Conservation (phyloP, 225 moss, liverwort and hornwort species). For the Polytrichum formosum region DNA sequence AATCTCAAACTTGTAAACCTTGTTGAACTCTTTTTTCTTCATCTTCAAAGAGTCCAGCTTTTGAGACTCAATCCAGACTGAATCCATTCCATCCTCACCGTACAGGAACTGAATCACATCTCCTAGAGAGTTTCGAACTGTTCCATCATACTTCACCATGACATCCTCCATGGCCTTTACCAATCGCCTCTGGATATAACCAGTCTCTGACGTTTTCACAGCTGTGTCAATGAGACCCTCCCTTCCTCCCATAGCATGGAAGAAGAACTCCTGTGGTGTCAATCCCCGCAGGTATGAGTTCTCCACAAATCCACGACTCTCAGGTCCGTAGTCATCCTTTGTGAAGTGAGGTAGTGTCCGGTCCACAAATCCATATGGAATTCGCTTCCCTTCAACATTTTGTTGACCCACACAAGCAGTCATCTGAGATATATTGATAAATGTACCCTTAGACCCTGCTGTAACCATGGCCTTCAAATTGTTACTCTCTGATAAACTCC, state of each 20-base stretch:
- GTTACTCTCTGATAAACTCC: constrained; percentile 95
- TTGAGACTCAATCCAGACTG: constrained; percentile 95
- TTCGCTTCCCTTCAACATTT: constrained; percentile 98
- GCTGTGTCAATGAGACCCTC: constrained; percentile 99
- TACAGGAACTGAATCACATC: constrained; percentile 99
- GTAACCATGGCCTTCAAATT: constrained; percentile 99
- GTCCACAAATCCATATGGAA: constrained; percentile 91
- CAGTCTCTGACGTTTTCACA: constrained; percentile 98
- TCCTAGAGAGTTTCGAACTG: constrained; percentile 91
- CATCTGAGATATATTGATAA: constrained; percentile 99
- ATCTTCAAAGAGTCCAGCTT: constrained; percentile 92
- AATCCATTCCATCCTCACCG: constrained; percentile 99
- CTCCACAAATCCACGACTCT: constrained; percentile 99
- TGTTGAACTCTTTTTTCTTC: constrained; percentile 86
- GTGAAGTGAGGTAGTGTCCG: constrained; percentile 97
- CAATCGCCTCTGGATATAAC: constrained; percentile 92
- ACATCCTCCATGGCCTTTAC: constrained; percentile 99
- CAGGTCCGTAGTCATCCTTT: constrained; percentile 94
- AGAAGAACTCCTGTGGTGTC: constrained; percentile 98
- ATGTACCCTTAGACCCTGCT: constrained; percentile 98
- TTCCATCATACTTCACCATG: constrained; percentile 99
- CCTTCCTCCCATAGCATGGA: constrained; percentile 99
- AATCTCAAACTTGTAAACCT: constrained; percentile 91
- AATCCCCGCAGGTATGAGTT: constrained; percentile 92
- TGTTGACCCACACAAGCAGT: constrained; percentile 99